Percentiles rank a stretch among this genome's conserved stretches.
Evolutionary conservation across 805 yeast genomes (phyloP).

Genomic region (Nakazawaea anatomiae): DNA sequence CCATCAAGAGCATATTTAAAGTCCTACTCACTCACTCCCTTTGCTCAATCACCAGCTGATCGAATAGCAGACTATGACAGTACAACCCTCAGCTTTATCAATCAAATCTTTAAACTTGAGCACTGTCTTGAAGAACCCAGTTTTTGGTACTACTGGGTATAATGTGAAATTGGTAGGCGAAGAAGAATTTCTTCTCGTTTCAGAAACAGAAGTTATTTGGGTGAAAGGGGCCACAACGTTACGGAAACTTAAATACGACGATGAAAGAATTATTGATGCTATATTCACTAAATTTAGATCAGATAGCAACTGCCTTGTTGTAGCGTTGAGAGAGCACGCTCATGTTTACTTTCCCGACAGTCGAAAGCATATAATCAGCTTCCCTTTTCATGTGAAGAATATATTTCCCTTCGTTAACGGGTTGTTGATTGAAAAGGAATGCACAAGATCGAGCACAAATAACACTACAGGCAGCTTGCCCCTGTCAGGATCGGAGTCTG

Average conservation of each 20-base stretch:
- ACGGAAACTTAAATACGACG: slow-evolving; percentile 43
- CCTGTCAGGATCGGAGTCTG: background rate
- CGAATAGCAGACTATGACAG: background rate
- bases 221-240: slow-evolving; percentile 43
- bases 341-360: slow-evolving; percentile 60
- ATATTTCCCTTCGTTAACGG: slow-evolving; percentile 70
- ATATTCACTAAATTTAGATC: slow-evolving; percentile 49
- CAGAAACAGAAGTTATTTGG: slow-evolving; percentile 38
- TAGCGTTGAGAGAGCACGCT: slow-evolving; percentile 55
- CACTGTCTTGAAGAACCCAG: background rate
- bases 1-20: background rate
- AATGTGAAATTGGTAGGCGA: slow-evolving; percentile 17
- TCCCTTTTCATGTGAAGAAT: slow-evolving; percentile 60
- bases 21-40: too few relatives aligned
- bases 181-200: slow-evolving; percentile 30
- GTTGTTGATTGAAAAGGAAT: slow-evolving; percentile 50
- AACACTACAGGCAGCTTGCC: slow-evolving; percentile 1
- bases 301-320: slow-evolving; percentile 41
- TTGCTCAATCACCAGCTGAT: background rate
- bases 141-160: slow-evolving; percentile 11
- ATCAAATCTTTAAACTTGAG: background rate
- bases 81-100: background rate
- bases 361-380: slow-evolving; percentile 48
- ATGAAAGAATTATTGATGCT: slow-evolving; percentile 46
- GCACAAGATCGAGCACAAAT: slow-evolving; percentile 6